A percentile compares a stretch with the other conserved stretches of the same genome.
These are phyloP conservation scores for Leptomonas pyrrhocoris DNA, from an alignment of 208 protist species.

Conservation along the genomic window DNA sequence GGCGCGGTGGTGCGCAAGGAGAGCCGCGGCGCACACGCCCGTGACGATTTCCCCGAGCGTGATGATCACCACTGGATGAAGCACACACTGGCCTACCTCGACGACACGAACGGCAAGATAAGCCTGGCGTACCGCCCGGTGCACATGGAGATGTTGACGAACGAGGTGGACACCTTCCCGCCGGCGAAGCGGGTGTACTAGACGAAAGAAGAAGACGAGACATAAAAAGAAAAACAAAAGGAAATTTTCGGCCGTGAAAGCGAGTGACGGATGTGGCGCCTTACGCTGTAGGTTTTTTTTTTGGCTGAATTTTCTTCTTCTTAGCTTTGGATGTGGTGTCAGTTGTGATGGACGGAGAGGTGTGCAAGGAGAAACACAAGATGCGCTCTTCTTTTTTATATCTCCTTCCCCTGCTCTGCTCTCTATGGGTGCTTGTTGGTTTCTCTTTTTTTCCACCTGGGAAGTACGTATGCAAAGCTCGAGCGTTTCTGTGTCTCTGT, in stretches of 20 bases:
- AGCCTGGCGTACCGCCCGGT: constrained; percentile 94
- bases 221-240: background rate
- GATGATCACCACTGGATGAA: constrained; percentile 99
- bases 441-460: background rate
- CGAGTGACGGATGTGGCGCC: background rate
- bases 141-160: constrained; percentile 91
- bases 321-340: background rate
- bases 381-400: constrained; percentile 3
- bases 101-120: constrained; percentile 91
- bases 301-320: constrained; percentile 2
- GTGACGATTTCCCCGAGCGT: constrained; percentile 96
- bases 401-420: constrained; percentile 6
- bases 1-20: constrained; percentile 95
- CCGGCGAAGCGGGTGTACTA: constrained; percentile 95
- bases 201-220: background rate
- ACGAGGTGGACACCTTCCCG: constrained; percentile 86
- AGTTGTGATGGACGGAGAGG: background rate
- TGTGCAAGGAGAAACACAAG: constrained; percentile 7
- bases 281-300: constrained; percentile 3
- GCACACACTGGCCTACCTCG: constrained; percentile 97
- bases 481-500: background rate
- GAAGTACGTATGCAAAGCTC: no score
- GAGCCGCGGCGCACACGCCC: constrained; percentile 97
- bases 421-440: background rate
- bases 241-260: no score